These are phyloP conservation scores for Suillus weaverae DNA, from an alignment of 768 basidiomycete species.

Conservation along the genomic window DNA sequence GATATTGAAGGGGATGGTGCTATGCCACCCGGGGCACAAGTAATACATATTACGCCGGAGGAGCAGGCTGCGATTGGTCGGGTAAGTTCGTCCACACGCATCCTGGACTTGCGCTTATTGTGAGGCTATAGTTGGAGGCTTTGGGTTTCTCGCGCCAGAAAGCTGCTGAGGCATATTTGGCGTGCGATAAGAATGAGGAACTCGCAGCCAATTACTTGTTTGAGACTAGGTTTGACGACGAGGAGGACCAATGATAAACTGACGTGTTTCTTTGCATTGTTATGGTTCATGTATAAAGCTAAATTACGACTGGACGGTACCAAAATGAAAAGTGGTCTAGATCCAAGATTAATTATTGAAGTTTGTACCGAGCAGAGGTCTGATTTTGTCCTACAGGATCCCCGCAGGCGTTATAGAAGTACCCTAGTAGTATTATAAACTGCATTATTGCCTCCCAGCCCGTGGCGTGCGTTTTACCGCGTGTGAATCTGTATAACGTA, in stretches of 20 bases:
- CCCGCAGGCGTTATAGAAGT: background rate
- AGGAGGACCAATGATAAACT: slow-evolving; percentile 6
- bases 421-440: background rate
- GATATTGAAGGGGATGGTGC: slow-evolving; percentile 35
- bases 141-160: slow-evolving; percentile 84
- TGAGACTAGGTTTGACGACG: slow-evolving; percentile 63
- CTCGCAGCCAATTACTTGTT: slow-evolving; percentile 94
- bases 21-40: slow-evolving; percentile 50
- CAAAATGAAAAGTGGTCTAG: background rate
- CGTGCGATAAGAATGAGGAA: slow-evolving; percentile 97
- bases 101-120: background rate
- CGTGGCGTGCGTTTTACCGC: slow-evolving; percentile 10
- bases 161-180: slow-evolving; percentile 90
- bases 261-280: slow-evolving; percentile 5
- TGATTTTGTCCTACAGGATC: background rate
- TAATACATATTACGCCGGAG: slow-evolving; percentile 79
- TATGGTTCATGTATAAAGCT: slow-evolving; percentile 6
- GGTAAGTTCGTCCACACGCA: slow-evolving; percentile 47
- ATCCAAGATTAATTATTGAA: slow-evolving; percentile 1
- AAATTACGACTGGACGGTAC: background rate
- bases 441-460: background rate
- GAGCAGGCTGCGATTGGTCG: slow-evolving; percentile 88
- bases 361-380: too few relatives aligned
- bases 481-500: slow-evolving; percentile 16
- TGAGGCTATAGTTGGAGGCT: slow-evolving; percentile 61